A percentile compares a stretch with the other conserved stretches of the same genome.
These are phyloP conservation scores for Dictyostelium capitatum DNA, from an alignment of 78 protist species.

Conservation along the genomic window DNA sequence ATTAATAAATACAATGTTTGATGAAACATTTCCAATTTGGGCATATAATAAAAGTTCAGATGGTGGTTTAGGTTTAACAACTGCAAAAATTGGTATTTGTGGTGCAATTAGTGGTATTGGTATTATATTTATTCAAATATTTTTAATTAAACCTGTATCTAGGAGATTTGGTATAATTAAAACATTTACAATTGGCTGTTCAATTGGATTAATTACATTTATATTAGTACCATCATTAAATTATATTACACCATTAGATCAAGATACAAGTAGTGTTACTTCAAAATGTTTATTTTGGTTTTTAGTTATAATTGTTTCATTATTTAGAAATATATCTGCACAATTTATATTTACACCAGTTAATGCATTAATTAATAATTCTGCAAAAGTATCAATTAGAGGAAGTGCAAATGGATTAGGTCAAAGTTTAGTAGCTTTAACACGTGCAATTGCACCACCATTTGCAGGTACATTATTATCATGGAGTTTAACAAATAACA, in stretches of 20 bases:
- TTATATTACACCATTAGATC: neutral
- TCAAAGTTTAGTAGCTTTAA: slow-evolving; percentile 46
- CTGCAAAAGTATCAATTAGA: slow-evolving; percentile 7
- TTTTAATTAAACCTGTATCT: slow-evolving; percentile 35
- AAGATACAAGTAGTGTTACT: neutral
- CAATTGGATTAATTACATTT: neutral
- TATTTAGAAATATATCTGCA: neutral
- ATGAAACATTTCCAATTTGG: slow-evolving; percentile 70
- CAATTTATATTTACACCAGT: slow-evolving; percentile 71
- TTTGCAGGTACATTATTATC: slow-evolving; percentile 32
- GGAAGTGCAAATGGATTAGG: slow-evolving; percentile 71
- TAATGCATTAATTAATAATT: slow-evolving; percentile 57
- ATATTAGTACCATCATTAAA: neutral
- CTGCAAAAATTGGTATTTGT: slow-evolving; percentile 7
- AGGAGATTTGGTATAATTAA: slow-evolving; percentile 33
- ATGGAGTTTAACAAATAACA: slow-evolving; percentile 27
- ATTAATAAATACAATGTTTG: slow-evolving; percentile 47
- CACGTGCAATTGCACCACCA: slow-evolving; percentile 53
- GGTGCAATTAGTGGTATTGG: slow-evolving; percentile 58
- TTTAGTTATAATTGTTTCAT: neutral
- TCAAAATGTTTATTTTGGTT: slow-evolving; percentile 14
- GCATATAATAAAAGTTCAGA: neutral
- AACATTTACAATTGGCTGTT: slow-evolving; percentile 15
- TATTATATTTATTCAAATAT: slow-evolving; percentile 22
- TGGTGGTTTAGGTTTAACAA: slow-evolving; percentile 40